A percentile compares a stretch with the other conserved stretches of the same genome.
Evolutionary conservation across 495 filamentous ascomycete species (phyloP).

Genomic region (Aspergillus biplanus): DNA sequence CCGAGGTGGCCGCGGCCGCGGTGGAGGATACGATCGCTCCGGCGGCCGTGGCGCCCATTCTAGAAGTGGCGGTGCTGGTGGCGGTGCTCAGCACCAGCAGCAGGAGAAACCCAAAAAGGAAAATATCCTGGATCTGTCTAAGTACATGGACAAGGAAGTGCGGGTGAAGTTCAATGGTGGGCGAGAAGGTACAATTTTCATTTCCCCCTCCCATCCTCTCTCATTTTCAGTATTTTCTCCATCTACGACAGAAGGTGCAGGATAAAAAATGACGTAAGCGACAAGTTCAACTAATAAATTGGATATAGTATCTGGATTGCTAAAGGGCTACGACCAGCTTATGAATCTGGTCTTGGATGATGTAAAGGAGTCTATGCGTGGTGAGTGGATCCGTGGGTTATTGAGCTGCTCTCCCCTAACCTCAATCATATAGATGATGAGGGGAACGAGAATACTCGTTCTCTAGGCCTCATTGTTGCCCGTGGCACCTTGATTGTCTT

Average conservation of each 20-base stretch:
- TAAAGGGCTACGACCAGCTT: slow-evolving; percentile 94
- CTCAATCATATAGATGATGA: slow-evolving; percentile 69
- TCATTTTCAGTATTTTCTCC: too few species aligned
- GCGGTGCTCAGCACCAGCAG: slow-evolving; percentile 47
- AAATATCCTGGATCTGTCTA: slow-evolving; percentile 91
- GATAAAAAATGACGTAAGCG: background rate
- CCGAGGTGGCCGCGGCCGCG: slow-evolving; percentile 56
- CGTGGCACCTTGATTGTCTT: slow-evolving; percentile 90
- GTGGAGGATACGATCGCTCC: slow-evolving; percentile 42
- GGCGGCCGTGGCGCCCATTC: slow-evolving; percentile 45
- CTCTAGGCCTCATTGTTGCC: slow-evolving; percentile 88
- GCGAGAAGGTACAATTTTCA: slow-evolving; percentile 69
- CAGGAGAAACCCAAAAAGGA: slow-evolving; percentile 92
- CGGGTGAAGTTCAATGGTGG: slow-evolving; percentile 96
- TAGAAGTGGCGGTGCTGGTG: slow-evolving; percentile 54
- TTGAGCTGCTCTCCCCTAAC: slow-evolving; percentile 1
- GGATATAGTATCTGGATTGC: slow-evolving; percentile 72
- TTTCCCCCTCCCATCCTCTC: background rate
- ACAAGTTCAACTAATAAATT: slow-evolving; percentile 12
- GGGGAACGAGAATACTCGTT: slow-evolving; percentile 80
- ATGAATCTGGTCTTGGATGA: slow-evolving; percentile 98
- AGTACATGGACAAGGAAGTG: slow-evolving; percentile 96
- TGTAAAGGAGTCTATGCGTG: slow-evolving; percentile 84
- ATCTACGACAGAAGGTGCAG: background rate
- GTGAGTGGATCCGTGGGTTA: slow-evolving; percentile 46